A percentile compares a stretch with the other conserved stretches of the same genome.
These are phyloP conservation scores for Xanthoconium separans DNA, from an alignment of 1,284 basidiomycete species.

Conservation along the genomic window DNA sequence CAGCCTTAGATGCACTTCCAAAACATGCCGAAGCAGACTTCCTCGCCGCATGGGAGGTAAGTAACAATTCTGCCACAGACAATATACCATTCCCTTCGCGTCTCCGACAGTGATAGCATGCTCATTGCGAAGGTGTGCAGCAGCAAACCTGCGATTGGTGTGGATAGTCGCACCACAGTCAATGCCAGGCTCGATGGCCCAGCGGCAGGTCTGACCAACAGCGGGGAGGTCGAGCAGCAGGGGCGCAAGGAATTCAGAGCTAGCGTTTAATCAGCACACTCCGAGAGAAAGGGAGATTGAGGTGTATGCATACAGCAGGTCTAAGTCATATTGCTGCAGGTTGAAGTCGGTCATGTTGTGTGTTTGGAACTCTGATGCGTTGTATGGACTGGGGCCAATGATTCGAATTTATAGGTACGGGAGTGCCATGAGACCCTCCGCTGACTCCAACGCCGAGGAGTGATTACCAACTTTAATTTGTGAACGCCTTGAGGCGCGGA, in stretches of 20 bases:
- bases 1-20: constrained; percentile 1
- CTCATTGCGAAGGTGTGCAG: constrained; percentile 1
- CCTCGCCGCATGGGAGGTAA: neutral
- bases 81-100: neutral
- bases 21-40: constrained; percentile 1
- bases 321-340: neutral
- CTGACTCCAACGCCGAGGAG: neutral
- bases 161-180: neutral
- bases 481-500: neutral
- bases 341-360: neutral
- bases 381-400: neutral
- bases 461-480: neutral
- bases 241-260: neutral
- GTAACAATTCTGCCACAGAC: constrained; percentile 2
- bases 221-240: neutral
- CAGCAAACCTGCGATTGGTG: neutral
- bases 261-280: neutral
- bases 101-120: neutral
- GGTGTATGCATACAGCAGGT: neutral
- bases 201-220: neutral
- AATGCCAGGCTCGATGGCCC: neutral
- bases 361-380: neutral
- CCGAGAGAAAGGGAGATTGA: neutral
- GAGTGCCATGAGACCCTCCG: neutral
- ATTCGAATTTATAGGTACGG: neutral